Evolutionary conservation across 129 eudicot genomes (phyloP).

Genomic region (Flaveria ramosissima): DNA sequence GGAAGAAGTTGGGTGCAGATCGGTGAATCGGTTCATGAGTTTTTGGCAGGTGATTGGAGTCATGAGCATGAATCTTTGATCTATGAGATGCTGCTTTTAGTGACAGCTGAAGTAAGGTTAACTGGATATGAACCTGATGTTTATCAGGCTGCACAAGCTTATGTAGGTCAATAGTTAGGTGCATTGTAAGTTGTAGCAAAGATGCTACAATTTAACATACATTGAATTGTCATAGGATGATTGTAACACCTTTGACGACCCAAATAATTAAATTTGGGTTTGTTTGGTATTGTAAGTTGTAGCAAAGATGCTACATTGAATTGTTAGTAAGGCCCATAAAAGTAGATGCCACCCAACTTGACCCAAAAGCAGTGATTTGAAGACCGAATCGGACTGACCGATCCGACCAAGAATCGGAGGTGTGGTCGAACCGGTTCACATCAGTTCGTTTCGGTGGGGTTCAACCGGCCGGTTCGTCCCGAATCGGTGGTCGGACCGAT

Average conservation of each 20-base stretch:
- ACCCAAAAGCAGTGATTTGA: too few relatives aligned
- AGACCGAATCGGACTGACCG: too few relatives aligned
- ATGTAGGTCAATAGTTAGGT: not conserved
- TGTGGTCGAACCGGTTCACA: too few relatives aligned
- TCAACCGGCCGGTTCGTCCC: too few relatives aligned
- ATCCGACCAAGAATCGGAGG: too few relatives aligned
- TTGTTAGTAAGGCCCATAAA: too few relatives aligned
- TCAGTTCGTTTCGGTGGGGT: too few relatives aligned
- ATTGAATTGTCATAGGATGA: constrained; percentile 24
- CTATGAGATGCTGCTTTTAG: constrained; percentile 41
- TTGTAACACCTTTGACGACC: too few relatives aligned
- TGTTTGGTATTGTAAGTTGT: not conserved
- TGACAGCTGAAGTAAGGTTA: constrained; percentile 35
- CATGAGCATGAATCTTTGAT: constrained; percentile 47
- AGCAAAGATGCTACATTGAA: too few relatives aligned
- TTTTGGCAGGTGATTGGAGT: constrained; percentile 49
- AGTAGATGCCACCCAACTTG: too few relatives aligned
- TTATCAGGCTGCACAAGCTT: constrained; percentile 33
- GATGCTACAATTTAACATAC: not conserved
- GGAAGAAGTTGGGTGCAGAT: constrained; percentile 72
- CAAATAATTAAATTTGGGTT: not conserved
- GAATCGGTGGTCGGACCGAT: too few relatives aligned
- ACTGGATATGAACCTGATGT: constrained; percentile 37
- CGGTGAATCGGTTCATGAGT: constrained; percentile 48
- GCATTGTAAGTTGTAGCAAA: constrained; percentile 20